phyloP scores from a whole-genome alignment of 371 early-diverging fungal genomes.

The Syncephalastrum contaminatum region DNA sequence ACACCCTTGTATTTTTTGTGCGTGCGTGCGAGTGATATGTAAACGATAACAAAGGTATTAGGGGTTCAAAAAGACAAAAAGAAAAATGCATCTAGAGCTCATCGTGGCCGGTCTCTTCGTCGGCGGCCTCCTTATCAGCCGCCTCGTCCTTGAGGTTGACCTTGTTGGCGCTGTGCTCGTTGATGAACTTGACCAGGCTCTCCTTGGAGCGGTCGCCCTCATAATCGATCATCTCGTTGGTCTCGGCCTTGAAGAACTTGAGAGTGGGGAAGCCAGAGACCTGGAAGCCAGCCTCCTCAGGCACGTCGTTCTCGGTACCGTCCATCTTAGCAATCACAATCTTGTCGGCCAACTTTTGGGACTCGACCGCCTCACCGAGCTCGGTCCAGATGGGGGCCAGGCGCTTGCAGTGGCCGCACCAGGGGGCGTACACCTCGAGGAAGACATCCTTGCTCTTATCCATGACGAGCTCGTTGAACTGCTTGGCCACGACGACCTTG shows the following conservation, averaged over 20 bases:
- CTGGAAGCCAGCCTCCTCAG: constrained; percentile 66
- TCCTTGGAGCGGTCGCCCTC: constrained; percentile 82
- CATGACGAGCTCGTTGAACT: constrained; percentile 78
- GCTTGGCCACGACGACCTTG: constrained; percentile 84
- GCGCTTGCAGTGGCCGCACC: constrained; percentile 94
- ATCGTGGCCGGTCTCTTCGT: constrained; percentile 52
- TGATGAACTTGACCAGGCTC: constrained; percentile 74
- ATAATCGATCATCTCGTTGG: constrained; percentile 82
- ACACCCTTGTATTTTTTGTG: too few relatives aligned
- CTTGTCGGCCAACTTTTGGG: constrained; percentile 37
- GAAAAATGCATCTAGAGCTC: constrained; percentile 50
- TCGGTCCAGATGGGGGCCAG: constrained; percentile 83
- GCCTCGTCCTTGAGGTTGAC: constrained; percentile 18
- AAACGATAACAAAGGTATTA: constrained; percentile 4
- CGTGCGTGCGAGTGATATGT: background rate
- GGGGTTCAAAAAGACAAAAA: background rate
- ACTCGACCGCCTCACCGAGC: constrained; percentile 54
- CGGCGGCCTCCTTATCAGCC: constrained; percentile 25
- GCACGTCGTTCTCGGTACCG: constrained; percentile 93
- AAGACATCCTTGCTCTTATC: constrained; percentile 91
- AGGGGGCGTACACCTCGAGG: constrained; percentile 92
- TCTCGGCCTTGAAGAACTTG: constrained; percentile 85
- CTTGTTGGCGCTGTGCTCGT: constrained; percentile 56
- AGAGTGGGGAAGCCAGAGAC: constrained; percentile 96
- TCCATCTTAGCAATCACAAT: constrained; percentile 94